Evolutionary conservation across 75 land plant species (phyloP).

Genomic region (Pinus albicaulis): DNA sequence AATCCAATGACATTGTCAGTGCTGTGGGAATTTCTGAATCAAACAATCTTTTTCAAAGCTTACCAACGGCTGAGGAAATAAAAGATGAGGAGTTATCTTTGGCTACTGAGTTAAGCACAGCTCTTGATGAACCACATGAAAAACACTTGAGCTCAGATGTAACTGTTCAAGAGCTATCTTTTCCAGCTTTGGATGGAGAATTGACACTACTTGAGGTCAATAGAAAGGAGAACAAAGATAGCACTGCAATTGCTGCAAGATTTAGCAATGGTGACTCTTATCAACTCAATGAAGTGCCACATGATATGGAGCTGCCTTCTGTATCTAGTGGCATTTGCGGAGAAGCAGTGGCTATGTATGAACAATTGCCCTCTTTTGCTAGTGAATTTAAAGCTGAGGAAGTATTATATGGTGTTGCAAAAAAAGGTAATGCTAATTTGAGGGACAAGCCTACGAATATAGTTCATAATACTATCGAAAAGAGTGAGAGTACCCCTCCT

Average conservation of each 20-base stretch:
- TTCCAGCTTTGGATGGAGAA: neutral
- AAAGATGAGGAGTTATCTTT: neutral
- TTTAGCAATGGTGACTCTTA: neutral
- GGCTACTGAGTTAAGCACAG: neutral
- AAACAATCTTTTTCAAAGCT: neutral
- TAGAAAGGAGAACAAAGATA: neutral
- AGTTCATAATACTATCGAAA: neutral
- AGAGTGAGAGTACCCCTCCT: neutral
- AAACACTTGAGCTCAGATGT: neutral
- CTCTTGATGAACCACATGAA: neutral
- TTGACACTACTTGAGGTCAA: neutral
- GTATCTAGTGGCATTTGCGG: neutral
- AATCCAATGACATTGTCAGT: neutral
- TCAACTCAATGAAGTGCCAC: neutral
- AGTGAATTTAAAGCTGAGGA: neutral
- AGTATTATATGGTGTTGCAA: too few relatives aligned
- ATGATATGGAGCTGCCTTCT: neutral
- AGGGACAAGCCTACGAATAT: neutral
- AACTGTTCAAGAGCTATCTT: conserved; percentile 1
- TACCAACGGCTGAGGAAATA: neutral
- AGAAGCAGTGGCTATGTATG: neutral
- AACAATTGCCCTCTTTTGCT: neutral
- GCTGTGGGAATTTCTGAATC: neutral
- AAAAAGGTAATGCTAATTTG: conserved; percentile 1
- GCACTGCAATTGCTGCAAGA: neutral